phyloP scores from a whole-genome alignment of 129 eudicot genomes.

The Artemisia argyi region DNA sequence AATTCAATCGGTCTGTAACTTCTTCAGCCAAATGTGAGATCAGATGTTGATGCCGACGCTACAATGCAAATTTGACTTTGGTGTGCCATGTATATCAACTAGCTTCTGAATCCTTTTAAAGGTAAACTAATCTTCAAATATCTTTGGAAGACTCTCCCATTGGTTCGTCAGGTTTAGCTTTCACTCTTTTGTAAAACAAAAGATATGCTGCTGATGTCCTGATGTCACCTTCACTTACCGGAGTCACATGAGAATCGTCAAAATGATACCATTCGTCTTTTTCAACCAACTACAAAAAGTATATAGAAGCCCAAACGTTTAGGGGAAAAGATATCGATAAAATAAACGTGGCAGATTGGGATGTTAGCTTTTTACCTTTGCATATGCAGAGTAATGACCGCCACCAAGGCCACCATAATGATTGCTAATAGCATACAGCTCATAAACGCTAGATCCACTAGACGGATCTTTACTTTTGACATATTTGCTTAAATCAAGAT shows the following conservation, averaged over 20 bases:
- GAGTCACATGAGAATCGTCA: conserved; percentile 89
- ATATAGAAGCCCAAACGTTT: background rate
- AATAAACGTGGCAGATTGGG: background rate
- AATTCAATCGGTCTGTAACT: conserved; percentile 14
- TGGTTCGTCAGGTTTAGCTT: conserved; percentile 24
- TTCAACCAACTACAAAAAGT: conserved; percentile 71
- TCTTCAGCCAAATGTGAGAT: conserved; percentile 14
- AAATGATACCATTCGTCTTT: conserved; percentile 96
- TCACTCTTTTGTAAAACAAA: conserved; percentile 82
- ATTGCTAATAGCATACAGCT: conserved; percentile 92
- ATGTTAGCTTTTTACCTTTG: conserved; percentile 54
- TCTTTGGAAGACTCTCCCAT: conserved; percentile 55
- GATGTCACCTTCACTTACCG: conserved; percentile 81
- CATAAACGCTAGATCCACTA: conserved; percentile 58
- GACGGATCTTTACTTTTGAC: conserved; percentile 61
- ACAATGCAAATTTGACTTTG: conserved; percentile 6
- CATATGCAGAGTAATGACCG: conserved; percentile 97
- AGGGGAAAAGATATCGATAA: background rate
- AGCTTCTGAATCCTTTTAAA: background rate
- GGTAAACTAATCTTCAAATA: conserved; percentile 31
- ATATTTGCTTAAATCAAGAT: conserved; percentile 84
- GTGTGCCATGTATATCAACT: background rate
- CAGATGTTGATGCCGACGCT: background rate
- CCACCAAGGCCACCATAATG: conserved; percentile 99
- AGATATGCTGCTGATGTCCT: conserved; percentile 94